phyloP scores from a whole-genome alignment of 108 stramenopile genomes.

The Fragilariopsis cylindrus region DNA sequence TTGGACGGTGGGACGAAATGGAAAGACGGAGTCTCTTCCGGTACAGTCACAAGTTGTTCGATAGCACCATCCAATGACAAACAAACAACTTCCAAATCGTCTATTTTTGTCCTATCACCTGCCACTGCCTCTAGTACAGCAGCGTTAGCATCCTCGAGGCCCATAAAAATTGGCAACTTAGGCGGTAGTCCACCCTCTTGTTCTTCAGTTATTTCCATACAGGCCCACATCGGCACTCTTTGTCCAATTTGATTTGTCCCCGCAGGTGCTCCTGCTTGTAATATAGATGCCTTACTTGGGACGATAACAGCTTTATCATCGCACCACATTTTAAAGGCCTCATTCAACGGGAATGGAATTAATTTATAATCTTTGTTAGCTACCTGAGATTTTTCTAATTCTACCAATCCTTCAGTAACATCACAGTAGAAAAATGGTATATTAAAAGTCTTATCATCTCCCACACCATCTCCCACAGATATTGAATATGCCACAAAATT shows the following conservation, averaged over 20 bases:
- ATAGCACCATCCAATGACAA: conserved; percentile 53
- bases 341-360: conserved; percentile 38
- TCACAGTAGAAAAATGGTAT: conserved; percentile 63
- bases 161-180: conserved; percentile 65
- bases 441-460: conserved; percentile 17
- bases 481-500: conserved; percentile 57
- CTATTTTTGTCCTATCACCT: conserved; percentile 48
- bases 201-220: conserved; percentile 69
- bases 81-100: conserved; percentile 58
- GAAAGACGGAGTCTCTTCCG: conserved; percentile 49
- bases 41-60: conserved; percentile 42
- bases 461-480: conserved; percentile 5
- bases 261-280: conserved; percentile 63
- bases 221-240: conserved; percentile 65
- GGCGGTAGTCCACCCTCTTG: conserved; percentile 42
- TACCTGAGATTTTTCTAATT: conserved; percentile 46
- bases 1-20: conserved; percentile 56
- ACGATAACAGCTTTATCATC: conserved; percentile 61
- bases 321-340: conserved; percentile 52
- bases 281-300: conserved; percentile 47
- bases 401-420: conserved; percentile 55
- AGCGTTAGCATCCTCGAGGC: conserved; percentile 50
- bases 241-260: conserved; percentile 63
- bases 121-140: conserved; percentile 56
- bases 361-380: conserved; percentile 19